phyloP scores from a whole-genome alignment of 164 flowering plant genomes.

The Dillenia turbinata region DNA sequence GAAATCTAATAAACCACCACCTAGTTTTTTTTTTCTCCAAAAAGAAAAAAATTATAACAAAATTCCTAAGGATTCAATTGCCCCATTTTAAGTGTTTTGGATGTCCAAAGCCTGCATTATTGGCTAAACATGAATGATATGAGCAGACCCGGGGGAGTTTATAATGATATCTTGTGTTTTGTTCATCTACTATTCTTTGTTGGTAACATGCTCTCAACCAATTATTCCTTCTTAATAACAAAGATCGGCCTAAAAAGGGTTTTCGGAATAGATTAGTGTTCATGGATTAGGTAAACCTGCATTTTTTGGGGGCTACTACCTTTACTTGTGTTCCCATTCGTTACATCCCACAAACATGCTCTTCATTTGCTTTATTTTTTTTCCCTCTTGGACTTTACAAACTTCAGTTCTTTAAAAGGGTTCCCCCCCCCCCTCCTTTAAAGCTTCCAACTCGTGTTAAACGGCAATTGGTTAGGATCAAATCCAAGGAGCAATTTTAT shows the following conservation, averaged over 20 bases:
- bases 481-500: no score
- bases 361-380: no score
- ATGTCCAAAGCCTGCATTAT: slow-evolving; percentile 11
- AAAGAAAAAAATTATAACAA: neutral
- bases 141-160: slow-evolving; percentile 5
- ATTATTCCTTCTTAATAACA: slow-evolving; percentile 11
- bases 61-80: neutral
- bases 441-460: neutral
- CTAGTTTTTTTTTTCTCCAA: no score
- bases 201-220: slow-evolving; percentile 11
- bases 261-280: neutral
- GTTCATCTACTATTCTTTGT: slow-evolving; percentile 13
- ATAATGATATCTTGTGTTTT: slow-evolving; percentile 19
- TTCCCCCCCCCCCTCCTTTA: no score
- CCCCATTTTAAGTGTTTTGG: slow-evolving; percentile 1
- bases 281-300: slow-evolving; percentile 8
- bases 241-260: slow-evolving; percentile 14
- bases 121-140: neutral
- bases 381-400: no score
- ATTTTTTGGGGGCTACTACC: neutral
- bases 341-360: no score
- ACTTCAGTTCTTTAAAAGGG: no score
- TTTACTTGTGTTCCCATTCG: neutral
- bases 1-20: neutral
- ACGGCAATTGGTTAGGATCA: neutral